Conservation (phyloP, 2,329 filamentous ascomycete species). For the Fusarium redolens region DNA sequence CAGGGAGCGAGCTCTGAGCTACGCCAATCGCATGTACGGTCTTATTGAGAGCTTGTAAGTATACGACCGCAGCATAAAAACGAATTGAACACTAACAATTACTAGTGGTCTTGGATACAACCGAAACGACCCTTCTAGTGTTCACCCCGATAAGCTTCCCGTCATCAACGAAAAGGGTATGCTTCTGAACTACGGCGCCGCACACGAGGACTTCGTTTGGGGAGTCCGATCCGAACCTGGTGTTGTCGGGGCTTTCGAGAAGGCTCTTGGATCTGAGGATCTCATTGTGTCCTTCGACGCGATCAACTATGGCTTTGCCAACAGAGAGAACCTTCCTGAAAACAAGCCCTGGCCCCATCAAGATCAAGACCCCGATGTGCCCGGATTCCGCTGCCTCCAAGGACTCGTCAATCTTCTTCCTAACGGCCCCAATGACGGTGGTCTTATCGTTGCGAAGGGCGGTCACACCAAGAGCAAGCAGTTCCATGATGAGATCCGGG, state of each 20-base stretch:
- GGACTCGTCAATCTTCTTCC: constrained; percentile 60
- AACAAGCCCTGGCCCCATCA: constrained; percentile 42
- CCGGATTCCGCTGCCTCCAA: constrained; percentile 62
- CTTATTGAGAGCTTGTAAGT: constrained; percentile 40
- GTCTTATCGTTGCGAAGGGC: constrained; percentile 48
- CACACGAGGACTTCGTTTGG: constrained; percentile 63
- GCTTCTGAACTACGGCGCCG: constrained; percentile 58
- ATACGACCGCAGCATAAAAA: accelerated
- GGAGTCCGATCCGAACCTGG: constrained; percentile 58
- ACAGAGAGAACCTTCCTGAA: constrained; percentile 47
- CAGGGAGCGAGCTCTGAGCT: constrained; percentile 35
- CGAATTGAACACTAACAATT: neutral
- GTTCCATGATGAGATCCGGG: constrained; percentile 50
- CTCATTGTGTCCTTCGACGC: constrained; percentile 60
- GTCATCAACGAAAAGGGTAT: constrained; percentile 57
- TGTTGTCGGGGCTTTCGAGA: constrained; percentile 58
- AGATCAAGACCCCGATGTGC: constrained; percentile 37
- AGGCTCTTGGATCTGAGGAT: constrained; percentile 58
- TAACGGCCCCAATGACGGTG: constrained; percentile 50
- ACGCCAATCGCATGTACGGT: constrained; percentile 41
- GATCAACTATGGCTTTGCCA: constrained; percentile 55
- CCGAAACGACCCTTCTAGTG: constrained; percentile 29
- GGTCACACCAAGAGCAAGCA: constrained; percentile 42
- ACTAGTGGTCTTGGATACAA: constrained; percentile 33
- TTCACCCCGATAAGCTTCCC: constrained; percentile 39